Percentiles rank a stretch among this genome's conserved stretches.
Conservation (phyloP, 108 stramenopile species). For the Schizochytrium sp. region DNA sequence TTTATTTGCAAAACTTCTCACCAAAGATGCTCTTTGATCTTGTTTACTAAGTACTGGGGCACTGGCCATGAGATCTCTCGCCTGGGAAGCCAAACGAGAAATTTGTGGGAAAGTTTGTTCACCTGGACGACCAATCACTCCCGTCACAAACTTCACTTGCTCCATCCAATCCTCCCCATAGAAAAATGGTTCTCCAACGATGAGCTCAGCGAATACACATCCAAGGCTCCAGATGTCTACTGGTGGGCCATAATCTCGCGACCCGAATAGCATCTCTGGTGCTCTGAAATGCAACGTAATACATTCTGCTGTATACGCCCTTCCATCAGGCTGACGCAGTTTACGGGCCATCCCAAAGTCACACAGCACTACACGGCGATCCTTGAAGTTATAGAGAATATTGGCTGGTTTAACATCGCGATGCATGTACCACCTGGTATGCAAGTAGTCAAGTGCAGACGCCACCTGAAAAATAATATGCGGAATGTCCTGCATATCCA, state of each 20-base stretch:
- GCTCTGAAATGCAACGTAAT: constrained; percentile 93
- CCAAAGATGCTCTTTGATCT: too few species aligned
- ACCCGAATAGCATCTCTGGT: constrained; percentile 87
- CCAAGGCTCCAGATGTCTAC: constrained; percentile 97
- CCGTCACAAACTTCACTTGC: constrained; percentile 67
- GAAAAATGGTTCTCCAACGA: constrained; percentile 80
- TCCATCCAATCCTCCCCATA: constrained; percentile 82
- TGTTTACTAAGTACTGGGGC: too few species aligned
- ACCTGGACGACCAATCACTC: neutral
- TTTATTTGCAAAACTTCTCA: too few species aligned
- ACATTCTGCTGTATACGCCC: constrained; percentile 81
- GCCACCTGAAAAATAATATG: neutral
- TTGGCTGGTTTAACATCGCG: neutral
- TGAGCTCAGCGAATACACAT: constrained; percentile 90
- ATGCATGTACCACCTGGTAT: neutral
- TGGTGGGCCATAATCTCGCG: constrained; percentile 82
- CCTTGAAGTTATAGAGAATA: neutral
- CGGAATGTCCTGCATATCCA: neutral
- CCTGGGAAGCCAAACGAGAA: too few species aligned
- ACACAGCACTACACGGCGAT: neutral
- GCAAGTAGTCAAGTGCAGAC: neutral
- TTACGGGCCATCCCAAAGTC: constrained; percentile 19
- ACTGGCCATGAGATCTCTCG: too few species aligned
- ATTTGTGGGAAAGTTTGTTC: too few species aligned
- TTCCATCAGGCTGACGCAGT: neutral